Conservation (phyloP, 805 yeast species). For the Vanderwaltozyma verrucispora region DNA sequence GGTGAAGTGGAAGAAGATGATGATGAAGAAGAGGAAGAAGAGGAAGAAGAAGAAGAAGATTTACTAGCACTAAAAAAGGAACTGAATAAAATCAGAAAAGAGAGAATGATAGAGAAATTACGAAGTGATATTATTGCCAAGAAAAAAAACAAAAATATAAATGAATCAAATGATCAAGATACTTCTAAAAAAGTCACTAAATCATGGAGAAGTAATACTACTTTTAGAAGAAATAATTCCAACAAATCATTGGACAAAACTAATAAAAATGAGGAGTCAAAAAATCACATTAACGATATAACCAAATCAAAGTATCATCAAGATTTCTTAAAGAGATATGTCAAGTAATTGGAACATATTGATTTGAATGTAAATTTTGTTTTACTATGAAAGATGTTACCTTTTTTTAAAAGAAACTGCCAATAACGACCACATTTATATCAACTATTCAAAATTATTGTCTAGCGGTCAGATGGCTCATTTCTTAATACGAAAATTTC, state of each 20-base stretch:
- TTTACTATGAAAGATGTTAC: too few species aligned
- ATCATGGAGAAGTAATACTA: constrained; percentile 18
- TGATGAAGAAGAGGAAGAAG: constrained; percentile 28
- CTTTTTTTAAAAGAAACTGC: too few species aligned
- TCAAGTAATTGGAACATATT: too few species aligned
- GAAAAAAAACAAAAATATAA: not conserved
- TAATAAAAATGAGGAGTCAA: constrained; percentile 2
- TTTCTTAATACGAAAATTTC: too few species aligned
- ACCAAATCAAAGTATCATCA: constrained; percentile 33
- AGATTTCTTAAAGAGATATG: constrained; percentile 32
- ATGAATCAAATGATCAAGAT: not conserved
- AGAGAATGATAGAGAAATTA: constrained; percentile 22
- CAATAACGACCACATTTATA: too few species aligned
- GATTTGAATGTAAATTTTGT: too few species aligned
- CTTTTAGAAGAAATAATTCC: constrained; percentile 15
- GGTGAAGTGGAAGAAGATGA: constrained; percentile 32
- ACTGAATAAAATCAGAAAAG: constrained; percentile 31
- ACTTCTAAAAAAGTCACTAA: constrained; percentile 3
- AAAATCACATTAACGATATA: constrained; percentile 28
- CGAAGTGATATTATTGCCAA: constrained; percentile 7
- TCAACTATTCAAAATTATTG: too few species aligned
- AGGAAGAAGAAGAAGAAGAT: constrained; percentile 28
- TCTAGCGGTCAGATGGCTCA: too few species aligned
- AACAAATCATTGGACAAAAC: constrained; percentile 19
- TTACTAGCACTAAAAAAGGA: constrained; percentile 36